These are phyloP conservation scores for Vitis riparia DNA, from an alignment of 164 flowering plant genomes.

Conservation along the genomic window DNA sequence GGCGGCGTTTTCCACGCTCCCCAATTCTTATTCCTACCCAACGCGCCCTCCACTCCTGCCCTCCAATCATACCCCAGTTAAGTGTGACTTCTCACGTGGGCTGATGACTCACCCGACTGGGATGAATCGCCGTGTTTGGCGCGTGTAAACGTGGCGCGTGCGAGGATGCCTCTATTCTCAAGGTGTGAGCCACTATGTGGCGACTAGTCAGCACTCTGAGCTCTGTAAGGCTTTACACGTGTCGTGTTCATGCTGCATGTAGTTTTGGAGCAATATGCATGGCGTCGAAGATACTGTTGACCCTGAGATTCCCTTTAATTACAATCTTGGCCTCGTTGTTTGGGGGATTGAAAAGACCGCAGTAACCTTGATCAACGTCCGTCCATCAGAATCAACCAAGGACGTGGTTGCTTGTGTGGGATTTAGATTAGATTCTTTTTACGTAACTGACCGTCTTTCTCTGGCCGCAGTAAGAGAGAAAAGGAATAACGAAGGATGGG, in stretches of 20 bases:
- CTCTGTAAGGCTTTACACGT: neutral
- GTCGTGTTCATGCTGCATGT: neutral
- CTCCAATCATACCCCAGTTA: neutral
- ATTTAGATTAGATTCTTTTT: no score
- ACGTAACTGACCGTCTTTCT: no score
- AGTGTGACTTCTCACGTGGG: neutral
- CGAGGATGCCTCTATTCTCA: neutral
- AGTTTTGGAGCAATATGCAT: neutral
- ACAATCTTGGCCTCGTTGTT: neutral
- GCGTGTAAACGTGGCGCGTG: no score
- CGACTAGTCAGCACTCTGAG: conserved; percentile 6
- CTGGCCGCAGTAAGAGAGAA: no score
- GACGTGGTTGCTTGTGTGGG: no score
- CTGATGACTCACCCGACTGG: no score
- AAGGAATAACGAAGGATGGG: no score
- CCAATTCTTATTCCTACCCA: neutral
- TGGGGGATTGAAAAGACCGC: no score
- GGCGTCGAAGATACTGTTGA: neutral
- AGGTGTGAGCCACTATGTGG: conserved; percentile 4
- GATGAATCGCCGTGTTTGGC: no score
- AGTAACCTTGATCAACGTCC: no score
- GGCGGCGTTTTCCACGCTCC: neutral
- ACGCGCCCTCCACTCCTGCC: neutral
- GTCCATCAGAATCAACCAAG: no score
- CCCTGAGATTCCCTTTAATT: neutral